Percentiles rank a stretch among this genome's conserved stretches.
These are phyloP conservation scores for Fraxinus ornus DNA, from an alignment of 305 asterid genomes.

Conservation along the genomic window DNA sequence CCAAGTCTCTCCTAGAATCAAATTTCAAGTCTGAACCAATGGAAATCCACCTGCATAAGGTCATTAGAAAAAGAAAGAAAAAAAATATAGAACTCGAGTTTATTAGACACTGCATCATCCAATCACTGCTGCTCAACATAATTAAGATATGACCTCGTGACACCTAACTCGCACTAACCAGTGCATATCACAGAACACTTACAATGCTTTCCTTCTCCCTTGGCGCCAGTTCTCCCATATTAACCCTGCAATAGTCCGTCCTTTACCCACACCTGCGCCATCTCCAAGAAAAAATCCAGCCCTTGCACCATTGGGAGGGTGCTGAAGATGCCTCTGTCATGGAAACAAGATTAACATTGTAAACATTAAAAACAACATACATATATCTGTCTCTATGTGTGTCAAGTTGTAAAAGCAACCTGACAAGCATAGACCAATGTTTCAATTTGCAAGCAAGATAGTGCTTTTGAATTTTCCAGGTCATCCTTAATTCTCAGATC, in stretches of 20 bases:
- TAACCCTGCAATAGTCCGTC: constrained; percentile 94
- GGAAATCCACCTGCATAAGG: constrained; percentile 87
- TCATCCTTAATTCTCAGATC: constrained; percentile 68
- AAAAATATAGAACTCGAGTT: constrained; percentile 8
- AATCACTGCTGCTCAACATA: background rate
- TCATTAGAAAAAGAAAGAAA: constrained; percentile 23
- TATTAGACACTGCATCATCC: constrained; percentile 8
- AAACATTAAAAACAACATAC: background rate
- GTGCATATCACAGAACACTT: constrained; percentile 34
- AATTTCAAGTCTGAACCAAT: constrained; percentile 96
- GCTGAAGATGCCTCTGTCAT: constrained; percentile 85
- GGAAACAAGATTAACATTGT: constrained; percentile 18
- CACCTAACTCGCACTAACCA: constrained; percentile 18
- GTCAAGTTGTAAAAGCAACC: constrained; percentile 50
- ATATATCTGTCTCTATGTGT: background rate
- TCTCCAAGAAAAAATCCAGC: constrained; percentile 99
- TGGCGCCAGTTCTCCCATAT: constrained; percentile 98
- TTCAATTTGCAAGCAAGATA: constrained; percentile 97
- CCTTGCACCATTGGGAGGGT: constrained; percentile 76
- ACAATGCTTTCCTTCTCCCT: constrained; percentile 86
- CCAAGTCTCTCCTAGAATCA: constrained; percentile 94
- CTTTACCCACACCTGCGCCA: constrained; percentile 99
- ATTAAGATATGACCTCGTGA: background rate
- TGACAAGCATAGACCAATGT: constrained; percentile 93
- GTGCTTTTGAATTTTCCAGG: constrained; percentile 67